These are phyloP conservation scores for Sugiyamaella americana DNA, from an alignment of 805 yeast genomes.

Conservation along the genomic window DNA sequence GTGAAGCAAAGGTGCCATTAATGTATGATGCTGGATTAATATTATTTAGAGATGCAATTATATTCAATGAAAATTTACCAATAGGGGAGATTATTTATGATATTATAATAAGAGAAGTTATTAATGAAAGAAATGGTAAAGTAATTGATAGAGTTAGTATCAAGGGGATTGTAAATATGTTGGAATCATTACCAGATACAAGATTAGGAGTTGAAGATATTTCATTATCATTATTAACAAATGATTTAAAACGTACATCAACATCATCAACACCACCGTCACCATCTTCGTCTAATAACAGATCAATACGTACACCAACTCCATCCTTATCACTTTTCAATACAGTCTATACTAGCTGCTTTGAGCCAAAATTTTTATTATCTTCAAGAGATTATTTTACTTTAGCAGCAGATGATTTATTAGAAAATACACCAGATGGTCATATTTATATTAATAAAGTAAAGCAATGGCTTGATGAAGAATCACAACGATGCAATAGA, in stretches of 20 bases:
- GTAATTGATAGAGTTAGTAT: constrained; percentile 53
- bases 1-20: constrained; percentile 54
- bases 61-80: constrained; percentile 43
- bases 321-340: not conserved
- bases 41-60: constrained; percentile 54
- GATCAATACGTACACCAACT: not conserved
- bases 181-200: constrained; percentile 44
- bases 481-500: constrained; percentile 48
- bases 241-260: constrained; percentile 36
- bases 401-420: constrained; percentile 39
- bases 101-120: constrained; percentile 49
- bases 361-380: constrained; percentile 59
- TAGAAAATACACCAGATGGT: constrained; percentile 42
- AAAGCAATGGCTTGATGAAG: constrained; percentile 52
- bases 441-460: constrained; percentile 49
- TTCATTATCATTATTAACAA: not conserved
- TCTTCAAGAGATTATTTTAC: constrained; percentile 53
- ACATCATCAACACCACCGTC: not conserved
- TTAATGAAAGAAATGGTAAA: constrained; percentile 50
- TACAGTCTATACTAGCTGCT: constrained; percentile 50
- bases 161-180: constrained; percentile 60
- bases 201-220: too few relatives aligned
- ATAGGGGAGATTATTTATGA: constrained; percentile 48
- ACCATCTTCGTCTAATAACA: not conserved
- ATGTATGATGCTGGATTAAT: constrained; percentile 70